Evolutionary conservation across 1,139 yeast species (phyloP), one percentile per base, ranked within the genome.

Genomic region (Nakaseomyces nivariensis): DNA sequence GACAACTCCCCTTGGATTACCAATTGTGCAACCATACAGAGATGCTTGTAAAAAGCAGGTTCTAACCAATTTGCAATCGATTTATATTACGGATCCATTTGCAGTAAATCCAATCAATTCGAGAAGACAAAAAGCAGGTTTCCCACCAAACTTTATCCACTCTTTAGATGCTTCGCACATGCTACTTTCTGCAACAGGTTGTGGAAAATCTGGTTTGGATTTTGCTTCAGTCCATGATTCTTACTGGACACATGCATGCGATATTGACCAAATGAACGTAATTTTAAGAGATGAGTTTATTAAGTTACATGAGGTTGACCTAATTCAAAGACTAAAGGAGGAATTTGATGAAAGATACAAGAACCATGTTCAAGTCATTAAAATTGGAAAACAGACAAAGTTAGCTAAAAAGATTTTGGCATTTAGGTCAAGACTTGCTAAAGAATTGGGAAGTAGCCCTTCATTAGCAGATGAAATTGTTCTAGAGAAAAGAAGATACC

Each of bases 191-290:
- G 95, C 97, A 0, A 73, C 80, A 46, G 81, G 80, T 26, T 89
- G 97, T 67, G 80, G 84, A n/a, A 74, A 79, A 45, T 64, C 66
- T 4, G 80, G 78, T 0, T 67, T 92, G 49, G 73, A 81, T n/a
- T 92, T 94, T 73, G 97, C 98, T 0, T 83, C 97, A 0, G 99
- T 92, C 34, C 99, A 92, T 68, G 99, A 92, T 67, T 90, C 97
- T 1, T 92, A 87, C 66, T 92, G 99, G 99, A 89, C 98, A 0
- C 98, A 94, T 67, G 97, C 98, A 0, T 72, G 80, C 41, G 94
- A 87, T 63, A 81, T 92, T 34, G 84, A 82, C 56, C 64, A 60
- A 6, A 84, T 92, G 94, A 88, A 83, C 65, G 62, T 60, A n/a
- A 72, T 77, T 46, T 72, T 92, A 54, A 79, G 99, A 63, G 81